Base-by-base conservation (phyloP, 2,329 filamentous ascomycete species). In the Keithomyces neogunnii region DNA sequence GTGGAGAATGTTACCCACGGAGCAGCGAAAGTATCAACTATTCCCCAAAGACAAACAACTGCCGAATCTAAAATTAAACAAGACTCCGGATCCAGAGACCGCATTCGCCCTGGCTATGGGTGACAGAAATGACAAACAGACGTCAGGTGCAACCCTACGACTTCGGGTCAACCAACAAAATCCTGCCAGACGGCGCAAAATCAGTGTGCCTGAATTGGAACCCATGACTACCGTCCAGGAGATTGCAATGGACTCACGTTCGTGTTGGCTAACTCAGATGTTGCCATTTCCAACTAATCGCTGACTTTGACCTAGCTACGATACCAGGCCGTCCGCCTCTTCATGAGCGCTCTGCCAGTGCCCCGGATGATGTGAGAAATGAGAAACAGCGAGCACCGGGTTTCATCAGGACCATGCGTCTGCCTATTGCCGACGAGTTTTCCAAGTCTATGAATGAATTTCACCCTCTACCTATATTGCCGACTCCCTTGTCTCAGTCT, bases 181-280 rank as follows among this genome's bases (percentile, higher is more conserved):
- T 56, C 66, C 81, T 52, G 73, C 68, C 47, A 72, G 81, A 55
- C 74, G 82, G 59, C 76, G 82, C 56, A 86, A 86, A 62, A 70
- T 80, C 58, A 85, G 78, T 65, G 77, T 84, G 11, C 78, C 81
- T 8, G 84, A 86, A 55, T 65, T 85, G 47, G 82, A 80, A 2
- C 81, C 80, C 35, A 84, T 85, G 82, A 84, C 82, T 4, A 85
- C 82, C 1, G 82, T 86, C 11, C 81, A 85, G 56, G 83, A 86
- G 61, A 67, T 77, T 47, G 66, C 80, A 48, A 85, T 86, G 81
- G 84, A 87, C 66, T 86, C 84, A 60, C 84, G 84, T 87, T 72
- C 71, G 83, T 72, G 48, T 31, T 26, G 8, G 36, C 30, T 45
- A 39, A 13, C 44, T 30, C 39, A 28, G 28, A 13, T 31, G 10